These are phyloP conservation scores for Phycomyces blakesleeanus DNA, from an alignment of 192 early-diverging fungal genomes.

Conservation along the genomic window DNA sequence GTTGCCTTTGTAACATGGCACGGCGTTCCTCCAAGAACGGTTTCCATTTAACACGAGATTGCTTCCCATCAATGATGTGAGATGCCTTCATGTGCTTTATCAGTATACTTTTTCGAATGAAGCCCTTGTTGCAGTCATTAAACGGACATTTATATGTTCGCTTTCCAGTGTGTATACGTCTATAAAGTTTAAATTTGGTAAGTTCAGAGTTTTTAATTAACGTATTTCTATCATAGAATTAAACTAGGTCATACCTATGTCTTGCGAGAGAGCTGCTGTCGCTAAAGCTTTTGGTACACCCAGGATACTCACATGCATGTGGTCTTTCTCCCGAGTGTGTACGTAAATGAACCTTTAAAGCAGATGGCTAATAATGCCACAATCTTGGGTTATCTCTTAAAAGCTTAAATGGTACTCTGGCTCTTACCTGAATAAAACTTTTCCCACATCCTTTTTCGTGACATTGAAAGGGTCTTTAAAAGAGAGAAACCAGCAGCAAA, in stretches of 20 bases:
- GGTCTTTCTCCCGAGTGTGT: constrained; percentile 13
- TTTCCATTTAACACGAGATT: too few species aligned
- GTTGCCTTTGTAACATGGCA: too few species aligned
- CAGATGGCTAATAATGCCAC: constrained; percentile 1
- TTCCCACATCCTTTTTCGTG: constrained; percentile 1
- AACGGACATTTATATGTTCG: constrained; percentile 9
- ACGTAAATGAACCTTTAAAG: constrained; percentile 10
- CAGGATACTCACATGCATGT: constrained; percentile 10
- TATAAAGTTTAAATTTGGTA: too few species aligned
- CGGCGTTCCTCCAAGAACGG: too few species aligned
- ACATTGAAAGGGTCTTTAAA: constrained; percentile 10
- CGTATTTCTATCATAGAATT: too few species aligned
- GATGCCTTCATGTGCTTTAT: too few species aligned
- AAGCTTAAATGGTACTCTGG: not conserved
- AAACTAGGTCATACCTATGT: not conserved
- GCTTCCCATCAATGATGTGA: too few species aligned
- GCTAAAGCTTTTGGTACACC: constrained; percentile 7
- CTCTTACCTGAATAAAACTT: constrained; percentile 8
- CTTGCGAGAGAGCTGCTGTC: constrained; percentile 6
- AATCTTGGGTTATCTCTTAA: not conserved
- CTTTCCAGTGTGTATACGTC: constrained; percentile 18
- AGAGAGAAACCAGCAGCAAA: not conserved
- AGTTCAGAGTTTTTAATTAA: too few species aligned
- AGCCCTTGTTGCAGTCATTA: constrained; percentile 7
- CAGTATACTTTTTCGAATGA: too few species aligned